Conservation (phyloP, 2,329 filamentous ascomycete species). For the Botrytis galanthina region DNA sequence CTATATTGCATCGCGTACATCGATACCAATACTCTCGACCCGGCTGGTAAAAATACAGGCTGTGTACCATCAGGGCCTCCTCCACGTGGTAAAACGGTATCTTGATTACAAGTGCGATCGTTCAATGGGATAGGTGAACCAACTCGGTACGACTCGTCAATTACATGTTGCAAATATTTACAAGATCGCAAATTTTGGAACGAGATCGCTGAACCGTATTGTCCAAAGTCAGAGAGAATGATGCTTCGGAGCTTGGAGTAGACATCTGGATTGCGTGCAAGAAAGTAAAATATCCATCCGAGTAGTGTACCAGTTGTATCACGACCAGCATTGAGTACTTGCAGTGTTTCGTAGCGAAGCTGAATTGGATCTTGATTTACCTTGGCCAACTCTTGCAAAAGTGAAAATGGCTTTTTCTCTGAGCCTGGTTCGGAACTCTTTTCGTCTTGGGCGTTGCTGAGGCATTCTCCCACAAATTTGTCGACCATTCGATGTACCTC, state of each 20-base stretch:
- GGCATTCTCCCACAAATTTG: constrained; percentile 25
- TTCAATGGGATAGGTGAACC: constrained; percentile 52
- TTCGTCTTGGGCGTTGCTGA: constrained; percentile 15
- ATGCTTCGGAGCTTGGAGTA: constrained; percentile 42
- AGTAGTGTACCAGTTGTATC: constrained; percentile 25
- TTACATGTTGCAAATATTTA: constrained; percentile 28
- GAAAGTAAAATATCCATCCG: constrained; percentile 35
- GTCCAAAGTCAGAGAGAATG: constrained; percentile 39
- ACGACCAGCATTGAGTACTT: constrained; percentile 25
- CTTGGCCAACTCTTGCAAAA: constrained; percentile 45
- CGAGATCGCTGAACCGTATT: constrained; percentile 11
- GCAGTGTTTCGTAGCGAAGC: constrained; percentile 27
- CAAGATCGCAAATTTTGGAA: constrained; percentile 25
- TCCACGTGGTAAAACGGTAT: constrained; percentile 41
- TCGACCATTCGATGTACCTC: constrained; percentile 8
- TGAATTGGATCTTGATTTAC: constrained; percentile 25
- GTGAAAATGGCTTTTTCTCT: constrained; percentile 36
- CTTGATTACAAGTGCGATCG: constrained; percentile 46
- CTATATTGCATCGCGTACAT: constrained; percentile 39
- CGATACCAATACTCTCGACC: constrained; percentile 27
- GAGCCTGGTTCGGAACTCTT: constrained; percentile 38
- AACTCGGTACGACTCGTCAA: constrained; percentile 44
- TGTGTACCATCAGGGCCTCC: constrained; percentile 38
- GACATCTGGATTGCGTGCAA: constrained; percentile 22
- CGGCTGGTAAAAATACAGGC: constrained; percentile 38